These are phyloP conservation scores for Lentinula lateritia DNA, from an alignment of 768 basidiomycete genomes.

Conservation along the genomic window DNA sequence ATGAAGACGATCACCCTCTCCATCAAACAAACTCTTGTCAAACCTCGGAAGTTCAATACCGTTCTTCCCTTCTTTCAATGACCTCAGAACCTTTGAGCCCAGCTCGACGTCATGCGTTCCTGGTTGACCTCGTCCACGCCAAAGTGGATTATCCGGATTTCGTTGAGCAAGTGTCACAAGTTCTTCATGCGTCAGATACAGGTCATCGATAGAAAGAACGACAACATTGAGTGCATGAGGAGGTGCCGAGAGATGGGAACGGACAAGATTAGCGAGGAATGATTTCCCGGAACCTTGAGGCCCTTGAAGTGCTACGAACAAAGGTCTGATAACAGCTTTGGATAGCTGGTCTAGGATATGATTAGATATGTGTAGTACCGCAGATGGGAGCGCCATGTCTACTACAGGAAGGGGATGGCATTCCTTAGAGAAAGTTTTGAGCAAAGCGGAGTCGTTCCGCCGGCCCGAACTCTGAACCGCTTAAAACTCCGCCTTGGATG, in stretches of 20 bases:
- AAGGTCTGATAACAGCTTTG: constrained; percentile 32
- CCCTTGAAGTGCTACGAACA: constrained; percentile 87
- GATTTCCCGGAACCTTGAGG: constrained; percentile 96
- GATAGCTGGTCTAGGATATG: constrained; percentile 33
- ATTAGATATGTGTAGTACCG: constrained; percentile 29
- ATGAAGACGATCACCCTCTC: constrained; percentile 77
- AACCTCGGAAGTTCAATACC: constrained; percentile 67
- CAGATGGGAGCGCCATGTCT: constrained; percentile 21
- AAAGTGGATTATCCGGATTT: constrained; percentile 57
- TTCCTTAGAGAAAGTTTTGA: background rate
- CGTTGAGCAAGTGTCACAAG: constrained; percentile 50
- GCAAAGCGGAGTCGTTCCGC: background rate
- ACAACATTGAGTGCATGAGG: constrained; percentile 52
- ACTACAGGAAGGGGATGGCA: background rate
- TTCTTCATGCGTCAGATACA: constrained; percentile 72
- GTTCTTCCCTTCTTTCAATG: constrained; percentile 41
- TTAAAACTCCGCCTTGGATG: background rate
- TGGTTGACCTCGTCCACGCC: constrained; percentile 85
- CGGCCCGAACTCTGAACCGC: background rate
- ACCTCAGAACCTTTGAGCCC: constrained; percentile 45
- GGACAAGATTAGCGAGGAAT: constrained; percentile 61
- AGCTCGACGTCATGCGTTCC: constrained; percentile 86
- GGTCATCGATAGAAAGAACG: constrained; percentile 75
- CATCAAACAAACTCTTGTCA: constrained; percentile 78
- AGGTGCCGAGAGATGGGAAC: constrained; percentile 29